These are phyloP conservation scores for Cucumis sativus DNA, from an alignment of 306 rosid genomes.

Conservation along the genomic window DNA sequence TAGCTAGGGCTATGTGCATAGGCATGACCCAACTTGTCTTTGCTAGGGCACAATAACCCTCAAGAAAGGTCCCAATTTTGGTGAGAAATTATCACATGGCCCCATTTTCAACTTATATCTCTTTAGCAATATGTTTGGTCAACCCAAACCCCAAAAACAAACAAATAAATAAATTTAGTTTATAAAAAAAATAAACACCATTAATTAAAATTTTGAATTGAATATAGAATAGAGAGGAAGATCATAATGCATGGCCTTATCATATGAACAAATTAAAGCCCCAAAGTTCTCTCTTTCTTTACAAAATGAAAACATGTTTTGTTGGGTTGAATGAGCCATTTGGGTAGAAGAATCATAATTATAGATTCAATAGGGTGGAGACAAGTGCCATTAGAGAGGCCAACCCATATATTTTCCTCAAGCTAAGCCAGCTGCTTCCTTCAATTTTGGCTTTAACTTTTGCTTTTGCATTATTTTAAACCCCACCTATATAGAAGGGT, in stretches of 20 bases:
- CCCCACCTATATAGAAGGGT: not conserved
- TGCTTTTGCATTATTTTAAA: not conserved
- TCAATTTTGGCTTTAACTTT: conserved; percentile 12
- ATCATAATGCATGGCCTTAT: not conserved
- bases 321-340: not conserved
- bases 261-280: not conserved
- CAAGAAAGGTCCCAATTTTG: not conserved
- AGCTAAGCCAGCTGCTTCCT: not conserved
- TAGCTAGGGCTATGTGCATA: no score
- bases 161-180: no score
- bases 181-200: no score
- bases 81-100: not conserved
- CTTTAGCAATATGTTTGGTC: not conserved
- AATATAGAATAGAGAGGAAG: not conserved
- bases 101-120: not conserved
- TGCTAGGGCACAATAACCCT: not conserved
- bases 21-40: not conserved
- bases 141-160: not conserved
- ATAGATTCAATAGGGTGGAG: not conserved
- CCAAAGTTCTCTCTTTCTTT: not conserved
- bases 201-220: not conserved
- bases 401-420: not conserved
- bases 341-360: not conserved
- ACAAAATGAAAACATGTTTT: not conserved
- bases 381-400: not conserved